Evolutionary conservation across 805 yeast genomes (phyloP).

Genomic region (Kazachstania kunashirensis): DNA sequence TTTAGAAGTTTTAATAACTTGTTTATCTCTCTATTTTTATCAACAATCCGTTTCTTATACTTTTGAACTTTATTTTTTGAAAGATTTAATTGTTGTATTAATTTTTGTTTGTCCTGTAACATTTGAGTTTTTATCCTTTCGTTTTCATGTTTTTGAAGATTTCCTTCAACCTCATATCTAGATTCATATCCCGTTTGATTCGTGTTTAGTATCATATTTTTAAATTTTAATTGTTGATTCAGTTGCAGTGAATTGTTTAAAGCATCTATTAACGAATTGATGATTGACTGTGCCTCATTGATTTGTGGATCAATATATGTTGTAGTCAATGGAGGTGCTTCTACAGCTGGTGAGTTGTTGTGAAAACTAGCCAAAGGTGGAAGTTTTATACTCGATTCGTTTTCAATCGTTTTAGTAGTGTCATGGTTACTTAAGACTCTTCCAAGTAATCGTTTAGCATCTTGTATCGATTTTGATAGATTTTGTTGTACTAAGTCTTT

Average conservation of each 20-base stretch:
- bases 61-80: constrained; percentile 38
- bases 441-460: constrained; percentile 9
- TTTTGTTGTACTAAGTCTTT: too few species aligned
- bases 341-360: too few species aligned
- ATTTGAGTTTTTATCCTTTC: constrained; percentile 28
- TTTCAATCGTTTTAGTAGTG: too few species aligned
- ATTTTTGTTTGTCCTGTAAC: constrained; percentile 27
- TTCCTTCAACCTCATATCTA: constrained; percentile 23
- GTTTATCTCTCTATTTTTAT: constrained; percentile 38
- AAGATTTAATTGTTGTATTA: constrained; percentile 31
- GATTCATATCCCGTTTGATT: constrained; percentile 17
- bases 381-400: too few species aligned
- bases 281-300: constrained; percentile 3
- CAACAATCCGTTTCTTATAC: constrained; percentile 35
- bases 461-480: constrained; percentile 3
- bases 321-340: not conserved
- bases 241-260: constrained; percentile 23
- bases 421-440: too few species aligned
- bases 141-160: constrained; percentile 27
- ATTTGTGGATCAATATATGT: not conserved
- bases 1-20: constrained; percentile 30
- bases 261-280: constrained; percentile 15
- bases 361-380: too few species aligned
- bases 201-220: constrained; percentile 33
- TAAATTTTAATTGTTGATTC: constrained; percentile 30